Conservation (phyloP, 2,329 filamentous ascomycete genomes). For the Tricladium varicosporioides region DNA sequence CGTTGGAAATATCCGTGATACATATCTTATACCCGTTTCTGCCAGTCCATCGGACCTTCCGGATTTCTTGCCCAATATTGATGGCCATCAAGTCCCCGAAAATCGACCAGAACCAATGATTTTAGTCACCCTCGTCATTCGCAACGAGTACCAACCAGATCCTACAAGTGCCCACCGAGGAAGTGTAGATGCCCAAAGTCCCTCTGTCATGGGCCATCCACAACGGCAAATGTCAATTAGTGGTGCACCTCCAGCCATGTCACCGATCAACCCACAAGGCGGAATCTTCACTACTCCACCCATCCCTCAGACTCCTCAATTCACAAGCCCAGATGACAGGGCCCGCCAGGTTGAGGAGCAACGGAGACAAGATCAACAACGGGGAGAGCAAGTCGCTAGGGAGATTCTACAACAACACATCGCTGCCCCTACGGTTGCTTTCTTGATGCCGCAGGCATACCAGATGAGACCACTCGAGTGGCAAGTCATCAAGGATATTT, state of each 20-base stretch:
- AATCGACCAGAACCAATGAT: slow-evolving; percentile 73
- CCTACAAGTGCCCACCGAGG: slow-evolving; percentile 23
- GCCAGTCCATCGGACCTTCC: slow-evolving; percentile 69
- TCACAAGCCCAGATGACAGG: slow-evolving; percentile 26
- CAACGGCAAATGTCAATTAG: slow-evolving; percentile 48
- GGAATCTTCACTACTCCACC: slow-evolving; percentile 23
- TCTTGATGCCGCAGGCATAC: slow-evolving; percentile 66
- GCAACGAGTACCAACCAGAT: slow-evolving; percentile 47
- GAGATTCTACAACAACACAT: slow-evolving; percentile 63
- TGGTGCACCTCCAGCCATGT: slow-evolving; percentile 48
- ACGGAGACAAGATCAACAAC: slow-evolving; percentile 42
- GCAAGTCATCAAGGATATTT: slow-evolving; percentile 61
- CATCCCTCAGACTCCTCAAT: slow-evolving; percentile 21
- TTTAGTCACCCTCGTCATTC: slow-evolving; percentile 81
- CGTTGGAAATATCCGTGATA: slow-evolving; percentile 76
- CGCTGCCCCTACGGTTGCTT: slow-evolving; percentile 62
- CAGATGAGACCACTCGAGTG: slow-evolving; percentile 71
- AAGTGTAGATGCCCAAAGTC: slow-evolving; percentile 28
- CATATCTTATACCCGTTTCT: slow-evolving; percentile 85
- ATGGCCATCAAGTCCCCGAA: slow-evolving; percentile 75
- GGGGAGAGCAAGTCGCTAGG: slow-evolving; percentile 56
- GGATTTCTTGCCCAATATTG: slow-evolving; percentile 85
- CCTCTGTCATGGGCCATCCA: slow-evolving; percentile 36
- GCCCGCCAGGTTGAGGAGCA: slow-evolving; percentile 40
- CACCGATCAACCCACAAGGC: slow-evolving; percentile 47